Conservation (phyloP, 1,284 basidiomycete genomes). For the Meira miltonrushii region DNA sequence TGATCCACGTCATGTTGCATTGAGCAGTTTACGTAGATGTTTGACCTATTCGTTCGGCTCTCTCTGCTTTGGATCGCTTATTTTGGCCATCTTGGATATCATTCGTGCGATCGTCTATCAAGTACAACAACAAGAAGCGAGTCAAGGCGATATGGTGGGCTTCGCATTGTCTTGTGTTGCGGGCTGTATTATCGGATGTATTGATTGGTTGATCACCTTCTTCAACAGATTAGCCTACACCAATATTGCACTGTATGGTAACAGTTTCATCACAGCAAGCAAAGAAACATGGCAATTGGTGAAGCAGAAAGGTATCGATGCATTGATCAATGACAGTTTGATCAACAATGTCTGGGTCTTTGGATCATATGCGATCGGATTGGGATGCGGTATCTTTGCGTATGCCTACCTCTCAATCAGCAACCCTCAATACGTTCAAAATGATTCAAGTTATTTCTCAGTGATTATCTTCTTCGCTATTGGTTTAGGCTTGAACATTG, state of each 20-base stretch:
- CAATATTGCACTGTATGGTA: slow-evolving; percentile 82
- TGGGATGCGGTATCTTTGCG: slow-evolving; percentile 70
- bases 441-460: slow-evolving; percentile 28
- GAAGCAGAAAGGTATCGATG: slow-evolving; percentile 72
- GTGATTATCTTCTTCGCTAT: slow-evolving; percentile 43
- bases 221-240: slow-evolving; percentile 58
- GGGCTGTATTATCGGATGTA: slow-evolving; percentile 69
- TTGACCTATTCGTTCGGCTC: slow-evolving; percentile 79
- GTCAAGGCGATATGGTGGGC: slow-evolving; percentile 70
- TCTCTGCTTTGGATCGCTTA: slow-evolving; percentile 81
- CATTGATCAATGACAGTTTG: slow-evolving; percentile 76
- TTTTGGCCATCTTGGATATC: slow-evolving; percentile 78
- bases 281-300: slow-evolving; percentile 85
- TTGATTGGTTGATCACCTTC: slow-evolving; percentile 68
- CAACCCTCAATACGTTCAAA: slow-evolving; percentile 39
- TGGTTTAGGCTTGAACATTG: slow-evolving; percentile 51
- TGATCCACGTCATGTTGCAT: slow-evolving; percentile 63
- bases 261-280: slow-evolving; percentile 76
- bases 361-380: slow-evolving; percentile 62
- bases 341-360: slow-evolving; percentile 60
- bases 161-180: slow-evolving; percentile 73
- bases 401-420: slow-evolving; percentile 66
- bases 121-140: slow-evolving; percentile 65
- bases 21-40: slow-evolving; percentile 67
- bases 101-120: slow-evolving; percentile 65